Base-by-base conservation (phyloP, 176 grass and related monocot genomes). In the Ampelocalamus luodianensis region DNA sequence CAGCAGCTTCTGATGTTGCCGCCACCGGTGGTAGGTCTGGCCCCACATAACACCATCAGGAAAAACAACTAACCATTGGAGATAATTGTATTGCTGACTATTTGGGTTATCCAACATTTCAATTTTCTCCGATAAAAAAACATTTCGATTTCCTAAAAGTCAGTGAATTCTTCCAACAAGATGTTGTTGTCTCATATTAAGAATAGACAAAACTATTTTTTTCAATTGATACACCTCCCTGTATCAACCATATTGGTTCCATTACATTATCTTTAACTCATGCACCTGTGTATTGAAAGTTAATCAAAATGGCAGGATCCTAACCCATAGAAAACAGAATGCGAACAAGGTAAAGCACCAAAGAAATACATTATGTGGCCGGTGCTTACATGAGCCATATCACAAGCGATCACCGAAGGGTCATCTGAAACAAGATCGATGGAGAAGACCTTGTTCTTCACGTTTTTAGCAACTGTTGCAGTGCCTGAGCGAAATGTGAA, bases 391-490 rank as follows among this genome's bases (percentile, higher is more conserved):
- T 95, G 93, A 95, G 96, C 90, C 96, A 98, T 98, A 76, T 98
- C 96, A 84, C 96, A 95, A 83, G 89, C 89, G 15, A 98, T 95
- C 71, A 98, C 93, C 55, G 83, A 95, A 87, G 93, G 91, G 61
- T 95, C 86, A 1, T 92, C 89, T 74, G 96, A 93, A 90, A 98
- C 91, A 79, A 98, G 91, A 82, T 98, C 96, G n/a, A 98, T 91
- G 67, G 96, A 95, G 74, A 95, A 95, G 53, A 98, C 96, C 83
- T 94, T 95, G 63, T 98, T 98, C 88, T 98, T 90, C 73, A 98
- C 88, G 85, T 85, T 98, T 92, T 91, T 98, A 59, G 91, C 87
- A 69, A 98, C 79, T 71, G 85, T 81, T 64, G 96, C 93, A 87
- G 78, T 91, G 32, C 96, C 93, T 98, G 78, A 4, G 72, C 29